Conservation (phyloP, 768 basidiomycete genomes). For the Clavulina sp. region DNA sequence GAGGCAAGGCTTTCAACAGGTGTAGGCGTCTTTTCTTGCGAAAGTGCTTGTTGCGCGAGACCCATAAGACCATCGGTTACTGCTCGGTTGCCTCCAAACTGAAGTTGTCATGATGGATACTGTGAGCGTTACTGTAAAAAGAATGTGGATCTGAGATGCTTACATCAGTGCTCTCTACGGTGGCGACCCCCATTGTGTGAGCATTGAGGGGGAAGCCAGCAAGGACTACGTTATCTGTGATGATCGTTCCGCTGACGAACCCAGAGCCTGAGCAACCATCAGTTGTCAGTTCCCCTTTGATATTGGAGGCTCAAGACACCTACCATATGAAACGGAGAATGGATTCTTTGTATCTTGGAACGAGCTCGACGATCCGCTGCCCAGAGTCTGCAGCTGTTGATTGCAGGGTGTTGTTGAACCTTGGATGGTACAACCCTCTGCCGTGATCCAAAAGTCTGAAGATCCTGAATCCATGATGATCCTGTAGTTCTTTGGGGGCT, state of each 20-base stretch:
- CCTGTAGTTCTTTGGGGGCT: conserved; percentile 33
- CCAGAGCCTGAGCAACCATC: conserved; percentile 25
- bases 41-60: conserved; percentile 50
- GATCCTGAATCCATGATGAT: conserved; percentile 35
- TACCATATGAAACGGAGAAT: conserved; percentile 52
- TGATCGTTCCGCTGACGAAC: conserved; percentile 41
- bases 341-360: conserved; percentile 35
- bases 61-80: conserved; percentile 41
- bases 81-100: conserved; percentile 12
- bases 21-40: conserved; percentile 43
- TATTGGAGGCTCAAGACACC: background rate
- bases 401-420: conserved; percentile 18
- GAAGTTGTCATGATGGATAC: conserved; percentile 12
- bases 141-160: background rate
- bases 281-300: background rate
- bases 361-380: conserved; percentile 38
- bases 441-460: conserved; percentile 49
- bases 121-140: background rate
- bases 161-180: conserved; percentile 33
- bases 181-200: conserved; percentile 55
- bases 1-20: conserved; percentile 53
- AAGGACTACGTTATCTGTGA: conserved; percentile 43
- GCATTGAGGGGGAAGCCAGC: conserved; percentile 39
- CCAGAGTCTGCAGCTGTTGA: conserved; percentile 52
- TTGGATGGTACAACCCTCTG: conserved; percentile 29